Conservation (phyloP, 768 basidiomycete species). For the Lentinus brumalis region DNA sequence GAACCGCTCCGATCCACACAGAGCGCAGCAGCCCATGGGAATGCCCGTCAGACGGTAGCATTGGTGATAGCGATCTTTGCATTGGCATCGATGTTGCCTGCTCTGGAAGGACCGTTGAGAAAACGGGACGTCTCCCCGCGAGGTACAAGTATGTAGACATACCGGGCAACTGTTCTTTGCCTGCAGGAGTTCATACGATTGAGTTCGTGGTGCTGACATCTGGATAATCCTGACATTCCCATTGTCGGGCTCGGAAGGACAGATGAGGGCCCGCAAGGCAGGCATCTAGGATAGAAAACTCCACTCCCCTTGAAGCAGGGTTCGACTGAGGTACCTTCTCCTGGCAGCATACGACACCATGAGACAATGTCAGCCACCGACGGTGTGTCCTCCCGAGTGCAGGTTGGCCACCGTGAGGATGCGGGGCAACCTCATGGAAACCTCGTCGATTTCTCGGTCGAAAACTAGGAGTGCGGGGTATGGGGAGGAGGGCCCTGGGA, state of each 20-base stretch:
- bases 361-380: not conserved
- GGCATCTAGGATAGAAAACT: not conserved
- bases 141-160: not conserved
- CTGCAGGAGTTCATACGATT: not conserved
- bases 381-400: not conserved
- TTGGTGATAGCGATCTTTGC: slow-evolving; percentile 2
- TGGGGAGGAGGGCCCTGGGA: slow-evolving; percentile 1
- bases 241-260: not conserved
- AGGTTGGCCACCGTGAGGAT: not conserved
- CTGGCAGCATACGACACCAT: not conserved
- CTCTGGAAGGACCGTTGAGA: not conserved
- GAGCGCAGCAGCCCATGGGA: slow-evolving; percentile 15
- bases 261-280: not conserved
- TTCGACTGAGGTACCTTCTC: no score
- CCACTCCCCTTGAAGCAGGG: no score
- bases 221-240: not conserved
- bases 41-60: slow-evolving; percentile 2
- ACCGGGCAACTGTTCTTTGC: not conserved
- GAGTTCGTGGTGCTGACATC: not conserved
- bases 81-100: slow-evolving; percentile 8
- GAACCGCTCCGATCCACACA: slow-evolving; percentile 8
- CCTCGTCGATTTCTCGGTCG: slow-evolving; percentile 19
- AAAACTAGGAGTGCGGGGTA: slow-evolving; percentile 6
- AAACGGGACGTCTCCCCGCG: not conserved
- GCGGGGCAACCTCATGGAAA: slow-evolving; percentile 19